A percentile compares a stretch with the other conserved stretches of the same genome.
These are phyloP conservation scores for Lactuca saligna DNA, from an alignment of 129 eudicot genomes.

Conservation along the genomic window DNA sequence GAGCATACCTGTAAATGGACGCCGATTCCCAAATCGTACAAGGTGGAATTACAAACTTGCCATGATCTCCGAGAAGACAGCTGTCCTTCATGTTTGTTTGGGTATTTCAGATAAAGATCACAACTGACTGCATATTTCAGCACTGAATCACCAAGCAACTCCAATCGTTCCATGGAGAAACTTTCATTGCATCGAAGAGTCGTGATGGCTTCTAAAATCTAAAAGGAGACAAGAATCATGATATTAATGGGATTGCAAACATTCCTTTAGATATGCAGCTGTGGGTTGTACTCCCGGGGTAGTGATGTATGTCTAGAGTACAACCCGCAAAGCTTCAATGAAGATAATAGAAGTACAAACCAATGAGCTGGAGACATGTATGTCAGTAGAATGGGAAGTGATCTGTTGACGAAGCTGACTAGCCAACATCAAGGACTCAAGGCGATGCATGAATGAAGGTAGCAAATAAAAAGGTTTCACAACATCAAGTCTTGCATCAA, in stretches of 20 bases:
- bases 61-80: constrained; percentile 49
- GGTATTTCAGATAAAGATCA: constrained; percentile 64
- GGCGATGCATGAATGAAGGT: constrained; percentile 84
- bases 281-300: not conserved
- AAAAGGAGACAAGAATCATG: constrained; percentile 8
- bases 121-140: constrained; percentile 78
- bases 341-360: constrained; percentile 43
- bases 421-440: constrained; percentile 87
- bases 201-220: constrained; percentile 93
- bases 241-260: not conserved
- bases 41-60: constrained; percentile 65
- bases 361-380: constrained; percentile 61
- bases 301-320: not conserved
- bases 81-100: constrained; percentile 74
- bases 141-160: constrained; percentile 96
- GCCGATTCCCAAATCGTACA: constrained; percentile 63
- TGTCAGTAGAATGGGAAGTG: constrained; percentile 26
- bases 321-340: constrained; percentile 6
- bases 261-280: not conserved
- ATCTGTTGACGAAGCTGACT: constrained; percentile 85
- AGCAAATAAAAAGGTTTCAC: constrained; percentile 74
- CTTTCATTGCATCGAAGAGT: constrained; percentile 77
- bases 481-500: constrained; percentile 53
- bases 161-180: constrained; percentile 92
- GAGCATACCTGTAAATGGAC: constrained; percentile 56